Evolutionary conservation across 2,329 filamentous ascomycete species (phyloP).

Genomic region (Fusarium sp.): DNA sequence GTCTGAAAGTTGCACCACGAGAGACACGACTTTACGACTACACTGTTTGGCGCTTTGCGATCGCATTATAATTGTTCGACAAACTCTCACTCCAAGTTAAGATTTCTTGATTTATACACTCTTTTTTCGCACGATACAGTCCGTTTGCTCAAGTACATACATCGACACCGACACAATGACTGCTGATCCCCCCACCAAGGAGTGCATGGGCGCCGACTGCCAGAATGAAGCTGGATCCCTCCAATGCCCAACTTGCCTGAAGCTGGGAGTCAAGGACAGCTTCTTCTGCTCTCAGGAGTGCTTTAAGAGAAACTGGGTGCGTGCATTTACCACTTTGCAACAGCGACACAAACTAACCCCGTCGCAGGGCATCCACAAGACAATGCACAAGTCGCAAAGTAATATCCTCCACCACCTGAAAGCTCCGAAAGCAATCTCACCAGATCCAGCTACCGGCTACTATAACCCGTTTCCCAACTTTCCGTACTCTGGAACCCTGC

Average conservation of each 20-base stretch:
- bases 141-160: neutral
- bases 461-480: constrained; percentile 95
- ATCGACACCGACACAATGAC: constrained; percentile 54
- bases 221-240: constrained; percentile 85
- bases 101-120: neutral
- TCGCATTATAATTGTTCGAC: constrained; percentile 1
- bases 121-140: neutral
- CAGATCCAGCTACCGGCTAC: constrained; percentile 87
- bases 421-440: constrained; percentile 86
- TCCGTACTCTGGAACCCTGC: constrained; percentile 81
- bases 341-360: constrained; percentile 32
- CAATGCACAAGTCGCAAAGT: constrained; percentile 76
- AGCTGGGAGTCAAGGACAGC: constrained; percentile 86
- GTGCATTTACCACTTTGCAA: constrained; percentile 44
- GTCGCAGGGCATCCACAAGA: constrained; percentile 80
- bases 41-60: constrained; percentile 5
- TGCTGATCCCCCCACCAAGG: constrained; percentile 65
- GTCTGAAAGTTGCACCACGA: constrained; percentile 42
- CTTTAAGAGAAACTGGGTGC: constrained; percentile 98
- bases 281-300: constrained; percentile 99
- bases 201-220: constrained; percentile 87
- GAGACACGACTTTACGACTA: constrained; percentile 11
- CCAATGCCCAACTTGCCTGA: constrained; percentile 95
- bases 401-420: constrained; percentile 79
- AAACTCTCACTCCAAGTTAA: neutral